A percentile compares a stretch with the other conserved stretches of the same genome.
Evolutionary conservation across 1,284 basidiomycete genomes (phyloP).

Genomic region (Cryptococcus floricola): DNA sequence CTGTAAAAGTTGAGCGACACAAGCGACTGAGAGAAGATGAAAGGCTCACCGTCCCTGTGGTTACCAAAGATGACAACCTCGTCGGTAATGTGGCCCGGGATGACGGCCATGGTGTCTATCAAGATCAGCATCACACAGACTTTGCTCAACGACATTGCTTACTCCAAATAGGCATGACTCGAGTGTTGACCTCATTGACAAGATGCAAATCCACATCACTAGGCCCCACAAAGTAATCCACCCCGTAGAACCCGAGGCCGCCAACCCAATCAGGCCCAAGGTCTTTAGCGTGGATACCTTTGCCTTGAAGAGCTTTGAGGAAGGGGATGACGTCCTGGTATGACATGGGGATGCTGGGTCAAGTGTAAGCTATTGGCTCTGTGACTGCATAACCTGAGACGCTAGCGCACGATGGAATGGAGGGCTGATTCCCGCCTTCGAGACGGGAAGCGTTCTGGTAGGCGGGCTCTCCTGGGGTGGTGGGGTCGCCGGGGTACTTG

Average conservation of each 20-base stretch:
- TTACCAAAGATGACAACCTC: slow-evolving; percentile 82
- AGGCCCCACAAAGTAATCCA: slow-evolving; percentile 56
- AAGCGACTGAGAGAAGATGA: no score
- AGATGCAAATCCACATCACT: slow-evolving; percentile 50
- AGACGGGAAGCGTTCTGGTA: slow-evolving; percentile 76
- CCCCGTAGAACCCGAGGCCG: slow-evolving; percentile 48
- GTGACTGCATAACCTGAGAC: slow-evolving; percentile 49
- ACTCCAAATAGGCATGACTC: slow-evolving; percentile 57
- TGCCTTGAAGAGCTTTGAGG: slow-evolving; percentile 47
- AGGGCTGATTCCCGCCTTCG: slow-evolving; percentile 67
- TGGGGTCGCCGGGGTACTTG: slow-evolving; percentile 61
- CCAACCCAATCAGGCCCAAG: slow-evolving; percentile 52
- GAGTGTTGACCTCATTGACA: slow-evolving; percentile 62
- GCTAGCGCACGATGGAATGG: slow-evolving; percentile 62
- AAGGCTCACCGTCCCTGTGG: slow-evolving; percentile 70
- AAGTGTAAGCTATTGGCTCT: not conserved
- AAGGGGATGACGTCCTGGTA: slow-evolving; percentile 54
- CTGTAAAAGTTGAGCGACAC: slow-evolving; percentile 12
- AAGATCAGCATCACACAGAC: slow-evolving; percentile 47
- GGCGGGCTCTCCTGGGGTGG: slow-evolving; percentile 78
- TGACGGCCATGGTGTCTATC: slow-evolving; percentile 71
- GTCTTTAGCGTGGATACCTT: slow-evolving; percentile 39
- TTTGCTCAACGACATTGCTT: slow-evolving; percentile 30
- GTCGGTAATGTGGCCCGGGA: slow-evolving; percentile 81
- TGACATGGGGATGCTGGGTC: slow-evolving; percentile 49